Evolutionary conservation across 2,329 filamentous ascomycete species (phyloP).

Genomic region (Lecanicillium sp.): DNA sequence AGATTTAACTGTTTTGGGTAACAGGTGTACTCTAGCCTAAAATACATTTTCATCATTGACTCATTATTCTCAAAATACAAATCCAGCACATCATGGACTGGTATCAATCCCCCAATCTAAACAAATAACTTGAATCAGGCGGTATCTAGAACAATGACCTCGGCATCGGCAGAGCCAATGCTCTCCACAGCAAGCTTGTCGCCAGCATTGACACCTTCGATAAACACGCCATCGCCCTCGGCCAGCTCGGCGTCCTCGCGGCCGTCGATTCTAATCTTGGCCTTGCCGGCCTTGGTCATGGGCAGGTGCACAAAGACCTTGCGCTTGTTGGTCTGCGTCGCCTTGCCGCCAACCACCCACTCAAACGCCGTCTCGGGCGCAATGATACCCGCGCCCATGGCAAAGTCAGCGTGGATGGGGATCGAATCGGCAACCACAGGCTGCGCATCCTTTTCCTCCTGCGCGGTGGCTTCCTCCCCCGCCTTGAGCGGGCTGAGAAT

Average conservation of each 20-base stretch:
- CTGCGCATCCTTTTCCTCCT: conserved; percentile 57
- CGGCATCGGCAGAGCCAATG: conserved; percentile 59
- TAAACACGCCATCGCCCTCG: conserved; percentile 77
- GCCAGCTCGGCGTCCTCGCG: conserved; percentile 55
- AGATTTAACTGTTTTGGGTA: too few species aligned
- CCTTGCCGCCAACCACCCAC: conserved; percentile 61
- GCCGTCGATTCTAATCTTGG: conserved; percentile 62
- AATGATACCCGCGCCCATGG: conserved; percentile 74
- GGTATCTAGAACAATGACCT: conserved; percentile 62
- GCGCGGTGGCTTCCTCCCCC: conserved; percentile 51
- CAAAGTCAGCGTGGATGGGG: conserved; percentile 75
- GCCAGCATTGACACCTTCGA: conserved; percentile 56
- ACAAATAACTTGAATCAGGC: too few species aligned
- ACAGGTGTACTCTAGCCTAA: too few species aligned
- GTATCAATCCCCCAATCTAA: too few species aligned
- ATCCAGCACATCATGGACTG: too few species aligned
- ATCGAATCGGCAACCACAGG: conserved; percentile 61
- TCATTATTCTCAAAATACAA: too few species aligned
- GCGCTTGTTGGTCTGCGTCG: conserved; percentile 43
- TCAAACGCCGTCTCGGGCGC: conserved; percentile 56
- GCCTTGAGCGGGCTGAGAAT: conserved; percentile 70
- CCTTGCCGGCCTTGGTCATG: conserved; percentile 69
- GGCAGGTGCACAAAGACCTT: conserved; percentile 78
- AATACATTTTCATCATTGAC: too few species aligned
- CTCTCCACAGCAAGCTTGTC: conserved; percentile 60